Evolutionary conservation across 2,329 filamentous ascomycete genomes (phyloP), one percentile per base, ranked within the genome.

Genomic region (Davidsoniella virescens): DNA sequence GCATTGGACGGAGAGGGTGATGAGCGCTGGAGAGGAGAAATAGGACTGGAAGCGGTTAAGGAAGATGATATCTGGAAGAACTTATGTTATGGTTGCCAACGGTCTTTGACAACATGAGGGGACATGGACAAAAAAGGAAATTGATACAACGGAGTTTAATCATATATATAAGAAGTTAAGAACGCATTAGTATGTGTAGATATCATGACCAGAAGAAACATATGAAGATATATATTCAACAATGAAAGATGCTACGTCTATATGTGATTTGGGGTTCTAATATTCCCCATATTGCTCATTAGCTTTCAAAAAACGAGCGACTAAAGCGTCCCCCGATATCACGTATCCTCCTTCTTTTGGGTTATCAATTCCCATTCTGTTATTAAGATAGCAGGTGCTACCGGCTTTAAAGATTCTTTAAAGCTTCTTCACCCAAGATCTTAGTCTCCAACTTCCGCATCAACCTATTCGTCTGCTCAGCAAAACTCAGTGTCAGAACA

Each of bases 391-490:
- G 26, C 26, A 12, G 3, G 2, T 33, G 26, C 20, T 4, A 20
- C 4, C 20, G 5, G 10, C 20, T 49, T 58, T 50, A 60, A 39
- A 56, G 58, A 51, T 57, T 61, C 36, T 60, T 56, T 54, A 68
- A 59, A 10, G 60, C 57, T 29, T 65, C 52, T 42, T 61, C 59
- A 20, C 72, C 67, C 42, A 82, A 60, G 47, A 82, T 62, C 50
- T 65, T 69, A 42, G 63, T 60, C 66, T 98, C 92, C 33, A 94
- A 66, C 63, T 77, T 83, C 56, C 83, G 75, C 69, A 98, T 80
- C 49, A 93, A 66, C 71, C 94, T 95, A 67, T 93, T 95, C 8
- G 92, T 96, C 70, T 98, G 92, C 68, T 98, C 92, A 2, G 92
- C 92, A 61, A 98, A 71, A 55, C 81, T 92, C 57, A 98, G 75